Base-by-base conservation (phyloP, 495 filamentous ascomycete genomes). In the Aspergillus olivimuriae region DNA sequence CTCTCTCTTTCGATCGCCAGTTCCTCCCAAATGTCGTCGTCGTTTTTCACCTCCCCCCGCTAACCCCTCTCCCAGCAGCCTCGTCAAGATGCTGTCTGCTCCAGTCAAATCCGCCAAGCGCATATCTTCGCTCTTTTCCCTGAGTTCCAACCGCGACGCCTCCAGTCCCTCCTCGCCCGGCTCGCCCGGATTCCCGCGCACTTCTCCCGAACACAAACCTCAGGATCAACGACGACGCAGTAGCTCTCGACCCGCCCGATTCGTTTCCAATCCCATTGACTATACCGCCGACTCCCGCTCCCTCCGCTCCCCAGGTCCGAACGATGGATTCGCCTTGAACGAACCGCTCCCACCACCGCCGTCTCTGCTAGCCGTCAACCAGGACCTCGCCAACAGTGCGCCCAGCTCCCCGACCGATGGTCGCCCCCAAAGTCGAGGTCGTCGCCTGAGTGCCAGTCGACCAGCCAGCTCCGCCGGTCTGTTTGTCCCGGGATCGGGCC, bases 91-190 rank as follows among this genome's bases (percentile, higher is more conserved):
- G 68, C 56, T 72, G 53, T 72, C 68, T 20, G 68, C 65, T 63
- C 69, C 68, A 38, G 65, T 66, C 48, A 73, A 70, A 52, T 68
- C 68, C 50, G 68, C 69, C 46, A 69, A 70, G 61, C 69, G 69
- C 48, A 71, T 73, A 39, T 72, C 68, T 9, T 73, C 69, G 30
- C 62, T 73, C 22, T 70, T 73, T 43, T 69, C 68, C 21, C 39
- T 72, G 51, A 57, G 66, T 7, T 62, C 62, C 5, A 56, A 64
- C 34, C 64, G 63, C 47, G 65, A 73, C 42, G 31, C 20, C 34
- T 54, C 62, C 3, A 54, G 46, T 35, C 53, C 65, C 4, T 54
- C 60, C 2, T 53, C 56, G 6, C 55, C 55, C 24, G 41, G 45
- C 18, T 61, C 60, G 4, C 52, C 62, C n/a, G 45, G 41, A 23